These are phyloP conservation scores for Penicillium steckii DNA, from an alignment of 495 filamentous ascomycete genomes.

Conservation along the genomic window DNA sequence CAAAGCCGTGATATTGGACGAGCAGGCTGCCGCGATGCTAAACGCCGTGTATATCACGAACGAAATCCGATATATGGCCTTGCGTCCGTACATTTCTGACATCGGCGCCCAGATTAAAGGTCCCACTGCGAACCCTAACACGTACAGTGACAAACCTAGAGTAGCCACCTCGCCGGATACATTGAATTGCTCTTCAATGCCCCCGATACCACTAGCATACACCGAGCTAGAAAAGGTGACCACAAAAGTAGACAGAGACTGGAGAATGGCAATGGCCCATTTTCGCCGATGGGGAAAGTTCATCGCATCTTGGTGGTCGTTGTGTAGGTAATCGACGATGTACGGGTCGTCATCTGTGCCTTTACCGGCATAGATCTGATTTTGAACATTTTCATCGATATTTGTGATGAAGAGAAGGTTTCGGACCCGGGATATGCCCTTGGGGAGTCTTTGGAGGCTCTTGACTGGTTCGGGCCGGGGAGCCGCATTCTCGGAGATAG, in stretches of 20 bases:
- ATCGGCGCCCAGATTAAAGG: slow-evolving; percentile 57
- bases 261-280: not conserved
- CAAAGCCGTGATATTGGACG: slow-evolving; percentile 56
- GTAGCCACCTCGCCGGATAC: slow-evolving; percentile 32
- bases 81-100: slow-evolving; percentile 54
- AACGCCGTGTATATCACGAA: slow-evolving; percentile 58
- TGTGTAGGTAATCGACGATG: not conserved
- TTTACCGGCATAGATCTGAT: not conserved
- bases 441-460: not conserved
- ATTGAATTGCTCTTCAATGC: not conserved
- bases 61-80: slow-evolving; percentile 58
- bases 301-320: slow-evolving; percentile 1
- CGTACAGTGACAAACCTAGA: slow-evolving; percentile 46
- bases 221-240: not conserved
- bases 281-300: not conserved
- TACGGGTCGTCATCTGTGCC: slow-evolving; percentile 4
- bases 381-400: not conserved
- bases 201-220: not conserved
- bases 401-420: not conserved
- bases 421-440: not conserved
- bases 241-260: not conserved
- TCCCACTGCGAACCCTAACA: slow-evolving; percentile 50
- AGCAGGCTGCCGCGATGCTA: slow-evolving; percentile 54
- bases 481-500: not conserved
- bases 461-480: not conserved